These are phyloP conservation scores for Atkinsonella hypoxylon DNA, from an alignment of 2,329 filamentous ascomycete genomes.

Conservation along the genomic window DNA sequence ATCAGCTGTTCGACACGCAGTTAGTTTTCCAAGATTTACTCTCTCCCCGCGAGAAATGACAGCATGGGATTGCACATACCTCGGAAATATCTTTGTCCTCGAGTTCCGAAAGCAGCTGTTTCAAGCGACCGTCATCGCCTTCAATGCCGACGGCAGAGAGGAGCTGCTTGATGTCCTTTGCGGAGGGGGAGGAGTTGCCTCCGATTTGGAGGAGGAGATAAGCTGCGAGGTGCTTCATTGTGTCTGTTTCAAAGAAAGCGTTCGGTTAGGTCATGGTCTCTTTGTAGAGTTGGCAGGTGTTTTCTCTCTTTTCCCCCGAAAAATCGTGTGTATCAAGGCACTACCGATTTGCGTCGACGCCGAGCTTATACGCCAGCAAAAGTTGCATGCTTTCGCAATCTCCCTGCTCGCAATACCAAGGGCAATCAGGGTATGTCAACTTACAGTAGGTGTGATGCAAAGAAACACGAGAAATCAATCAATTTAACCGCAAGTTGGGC, in stretches of 20 bases:
- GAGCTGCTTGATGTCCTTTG: constrained; percentile 74
- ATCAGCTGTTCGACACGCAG: constrained; percentile 56
- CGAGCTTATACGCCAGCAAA: constrained; percentile 9
- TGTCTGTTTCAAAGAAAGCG: constrained; percentile 19
- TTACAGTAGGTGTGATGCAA: constrained; percentile 21
- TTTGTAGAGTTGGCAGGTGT: background rate
- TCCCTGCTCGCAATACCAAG: too few relatives aligned
- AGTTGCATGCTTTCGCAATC: too few relatives aligned
- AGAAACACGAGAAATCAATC: constrained; percentile 94
- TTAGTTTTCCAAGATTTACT: background rate
- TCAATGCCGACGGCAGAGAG: constrained; percentile 93
- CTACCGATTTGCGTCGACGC: too few relatives aligned
- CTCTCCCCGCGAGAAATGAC: background rate
- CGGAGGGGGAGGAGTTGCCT: constrained; percentile 83
- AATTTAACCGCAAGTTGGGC: constrained; percentile 96
- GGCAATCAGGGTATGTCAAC: constrained; percentile 11
- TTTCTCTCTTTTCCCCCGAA: too few relatives aligned
- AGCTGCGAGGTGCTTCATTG: constrained; percentile 99
- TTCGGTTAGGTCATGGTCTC: constrained; percentile 8
- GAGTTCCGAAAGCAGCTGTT: constrained; percentile 81
- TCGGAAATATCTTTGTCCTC: constrained; percentile 86
- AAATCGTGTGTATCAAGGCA: too few relatives aligned
- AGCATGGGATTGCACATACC: constrained; percentile 41
- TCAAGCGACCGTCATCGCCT: constrained; percentile 76
- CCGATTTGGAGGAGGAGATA: constrained; percentile 94